Evolutionary conservation across 1,139 yeast species (phyloP).

Genomic region (Wickerhamomyces sp.): DNA sequence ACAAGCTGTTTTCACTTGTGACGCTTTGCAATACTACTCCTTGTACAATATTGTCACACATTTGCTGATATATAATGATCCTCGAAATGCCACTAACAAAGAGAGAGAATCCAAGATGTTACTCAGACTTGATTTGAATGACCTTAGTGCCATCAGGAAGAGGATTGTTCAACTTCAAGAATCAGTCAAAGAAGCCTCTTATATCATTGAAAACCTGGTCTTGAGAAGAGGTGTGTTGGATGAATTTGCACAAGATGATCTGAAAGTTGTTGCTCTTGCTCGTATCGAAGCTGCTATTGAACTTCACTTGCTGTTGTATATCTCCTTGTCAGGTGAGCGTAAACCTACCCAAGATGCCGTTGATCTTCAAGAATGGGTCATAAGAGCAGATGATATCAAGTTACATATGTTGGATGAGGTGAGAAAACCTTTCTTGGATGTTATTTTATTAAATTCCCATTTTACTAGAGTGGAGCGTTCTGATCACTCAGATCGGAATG

Average conservation of each 20-base stretch:
- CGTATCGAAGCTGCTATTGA: constrained; percentile 26
- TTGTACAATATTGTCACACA: constrained; percentile 61
- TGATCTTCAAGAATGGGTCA: constrained; percentile 43
- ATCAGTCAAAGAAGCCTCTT: constrained; percentile 41
- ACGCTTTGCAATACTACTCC: constrained; percentile 68
- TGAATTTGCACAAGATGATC: constrained; percentile 29
- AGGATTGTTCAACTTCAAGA: constrained; percentile 53
- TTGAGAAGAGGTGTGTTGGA: constrained; percentile 29
- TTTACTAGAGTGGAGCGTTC: constrained; percentile 57
- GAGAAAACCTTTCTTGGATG: constrained; percentile 64
- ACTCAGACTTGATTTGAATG: constrained; percentile 64
- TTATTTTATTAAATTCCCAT: constrained; percentile 59
- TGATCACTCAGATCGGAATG: constrained; percentile 61
- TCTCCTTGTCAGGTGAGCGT: constrained; percentile 25
- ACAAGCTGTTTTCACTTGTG: constrained; percentile 62
- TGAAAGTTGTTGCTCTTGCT: constrained; percentile 26
- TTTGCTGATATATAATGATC: constrained; percentile 62
- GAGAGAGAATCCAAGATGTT: constrained; percentile 63
- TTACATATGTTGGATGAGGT: constrained; percentile 64
- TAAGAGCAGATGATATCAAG: constrained; percentile 67
- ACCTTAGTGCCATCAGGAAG: constrained; percentile 49
- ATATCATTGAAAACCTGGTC: constrained; percentile 37
- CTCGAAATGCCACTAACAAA: constrained; percentile 49
- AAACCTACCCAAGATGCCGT: constrained; percentile 22
- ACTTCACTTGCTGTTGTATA: constrained; percentile 28